These are phyloP conservation scores for Plectranthus barbatus DNA, from an alignment of 257 asterid genomes.

Conservation along the genomic window DNA sequence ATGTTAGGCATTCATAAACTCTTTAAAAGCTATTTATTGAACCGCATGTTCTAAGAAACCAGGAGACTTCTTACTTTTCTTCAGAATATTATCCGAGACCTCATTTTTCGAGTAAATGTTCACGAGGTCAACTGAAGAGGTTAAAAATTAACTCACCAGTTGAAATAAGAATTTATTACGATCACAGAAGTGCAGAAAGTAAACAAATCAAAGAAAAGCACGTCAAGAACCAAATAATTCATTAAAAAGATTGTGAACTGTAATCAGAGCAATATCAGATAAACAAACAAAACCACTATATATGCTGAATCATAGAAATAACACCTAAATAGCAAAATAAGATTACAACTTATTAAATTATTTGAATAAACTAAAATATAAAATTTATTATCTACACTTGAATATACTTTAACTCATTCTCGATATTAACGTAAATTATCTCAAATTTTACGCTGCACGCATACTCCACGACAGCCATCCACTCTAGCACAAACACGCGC, in stretches of 20 bases:
- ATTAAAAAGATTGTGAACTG: background rate
- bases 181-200: constrained; percentile 2
- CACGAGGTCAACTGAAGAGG: constrained; percentile 10
- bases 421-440: background rate
- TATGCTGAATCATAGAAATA: background rate
- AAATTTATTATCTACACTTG: background rate
- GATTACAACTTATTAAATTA: background rate
- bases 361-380: background rate
- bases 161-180: background rate
- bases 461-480: constrained; percentile 1
- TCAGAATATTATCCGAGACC: background rate
- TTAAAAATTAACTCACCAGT: background rate
- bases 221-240: background rate
- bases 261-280: background rate
- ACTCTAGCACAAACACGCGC: background rate
- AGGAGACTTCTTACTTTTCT: constrained; percentile 1
- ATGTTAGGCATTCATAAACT: constrained; percentile 5
- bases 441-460: constrained; percentile 4
- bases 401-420: background rate
- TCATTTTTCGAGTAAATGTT: constrained; percentile 4
- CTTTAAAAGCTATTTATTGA: constrained; percentile 14
- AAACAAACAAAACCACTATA: constrained; percentile 12
- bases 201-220: background rate
- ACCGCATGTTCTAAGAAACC: background rate
- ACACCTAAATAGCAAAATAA: background rate